Percentiles rank a stretch among this genome's conserved stretches.
These are phyloP conservation scores for Geum urbanum DNA, from an alignment of 306 rosid species.

Conservation along the genomic window DNA sequence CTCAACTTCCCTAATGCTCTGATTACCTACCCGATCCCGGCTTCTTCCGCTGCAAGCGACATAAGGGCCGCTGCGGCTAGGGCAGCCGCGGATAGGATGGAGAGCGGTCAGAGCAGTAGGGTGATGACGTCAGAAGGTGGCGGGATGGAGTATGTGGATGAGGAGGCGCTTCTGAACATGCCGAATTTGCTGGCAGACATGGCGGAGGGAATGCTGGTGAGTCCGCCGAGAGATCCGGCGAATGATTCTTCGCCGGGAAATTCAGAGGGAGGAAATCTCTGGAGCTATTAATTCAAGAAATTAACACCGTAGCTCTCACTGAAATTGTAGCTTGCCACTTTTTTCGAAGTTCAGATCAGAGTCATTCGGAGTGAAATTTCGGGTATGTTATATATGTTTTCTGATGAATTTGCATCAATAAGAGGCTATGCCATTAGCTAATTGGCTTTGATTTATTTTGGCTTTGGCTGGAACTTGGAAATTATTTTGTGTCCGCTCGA, in stretches of 20 bases:
- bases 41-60: slow-evolving; percentile 58
- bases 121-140: neutral
- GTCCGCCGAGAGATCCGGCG: slow-evolving; percentile 44
- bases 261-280: slow-evolving; percentile 36
- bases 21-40: slow-evolving; percentile 53
- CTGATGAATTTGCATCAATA: neutral
- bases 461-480: neutral
- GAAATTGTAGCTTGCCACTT: neutral
- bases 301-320: neutral
- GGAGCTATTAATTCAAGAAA: slow-evolving; percentile 27
- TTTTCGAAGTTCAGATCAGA: no score
- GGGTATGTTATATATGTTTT: neutral
- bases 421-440: neutral
- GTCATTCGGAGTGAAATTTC: neutral
- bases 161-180: slow-evolving; percentile 44
- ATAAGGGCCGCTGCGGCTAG: slow-evolving; percentile 73
- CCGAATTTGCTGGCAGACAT: slow-evolving; percentile 46
- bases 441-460: neutral
- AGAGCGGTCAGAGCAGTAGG: no score
- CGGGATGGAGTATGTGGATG: slow-evolving; percentile 36
- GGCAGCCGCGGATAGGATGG: slow-evolving; percentile 42
- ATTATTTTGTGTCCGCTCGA: neutral
- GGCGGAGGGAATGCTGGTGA: slow-evolving; percentile 57
- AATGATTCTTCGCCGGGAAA: slow-evolving; percentile 36
- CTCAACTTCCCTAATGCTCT: slow-evolving; percentile 65